Base-by-base conservation (phyloP, 2,329 filamentous ascomycete species). In the Beauveria sp. region DNA sequence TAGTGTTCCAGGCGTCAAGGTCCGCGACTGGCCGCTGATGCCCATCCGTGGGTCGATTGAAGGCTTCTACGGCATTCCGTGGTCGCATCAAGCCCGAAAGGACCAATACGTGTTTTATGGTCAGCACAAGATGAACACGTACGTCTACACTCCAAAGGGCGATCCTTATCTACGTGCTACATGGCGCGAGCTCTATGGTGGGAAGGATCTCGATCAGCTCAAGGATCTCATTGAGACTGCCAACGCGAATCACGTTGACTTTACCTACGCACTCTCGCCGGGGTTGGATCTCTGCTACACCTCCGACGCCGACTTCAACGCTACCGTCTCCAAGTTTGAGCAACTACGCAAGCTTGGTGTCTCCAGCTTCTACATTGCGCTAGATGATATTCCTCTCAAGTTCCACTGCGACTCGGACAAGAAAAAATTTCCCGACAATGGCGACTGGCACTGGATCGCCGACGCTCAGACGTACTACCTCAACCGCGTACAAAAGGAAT, bases 1-100 rank as follows among this genome's bases (percentile, higher is more conserved):
- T 20, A 48, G 50, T 12, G 56, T 63, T 14, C 63, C 59, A 0
- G 63, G 57, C 24, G 60, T 65, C 48, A 47, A 61, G 22, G 51
- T 63, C 22, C 62, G 63, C 24, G 63, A 65, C 50, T 65, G 63
- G 63, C 63, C 63, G 6, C 62, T 65, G 8, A 65, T 65, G 63
- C 43, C 63, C 41, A 55, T 65, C 20, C 63, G 62, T 22, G 63
- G 63, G 10, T 63, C 63, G 5, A 63, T 65, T 14, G 63, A 65
- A 53, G 63, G 63, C 47, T 65, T 65, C 54, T 65, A 65, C 59
- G 63, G 63, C 43, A 62, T 65, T 22, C 63, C 63, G 1, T 65
- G 63, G 63, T 62, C 63, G 44, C 63, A 63, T 40, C 59, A 62
- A 40, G 63, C 63, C 5, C 63, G 63, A 26, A 61, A 62, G 20